Conservation (phyloP, 148 eudicot species). For the Hydrangea macrophylla region DNA sequence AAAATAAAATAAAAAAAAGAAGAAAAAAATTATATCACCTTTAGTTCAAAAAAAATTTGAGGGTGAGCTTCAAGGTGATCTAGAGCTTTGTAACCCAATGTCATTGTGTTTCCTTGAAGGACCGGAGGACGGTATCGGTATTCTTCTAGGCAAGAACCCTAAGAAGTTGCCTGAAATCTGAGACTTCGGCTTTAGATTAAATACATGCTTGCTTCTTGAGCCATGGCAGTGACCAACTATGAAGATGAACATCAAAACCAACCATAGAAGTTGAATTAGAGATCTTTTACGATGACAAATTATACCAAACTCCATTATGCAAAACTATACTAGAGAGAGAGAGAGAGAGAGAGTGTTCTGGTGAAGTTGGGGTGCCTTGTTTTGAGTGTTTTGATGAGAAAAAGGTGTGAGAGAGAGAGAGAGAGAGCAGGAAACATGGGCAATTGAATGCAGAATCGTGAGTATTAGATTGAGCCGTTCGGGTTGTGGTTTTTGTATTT, state of each 20-base stretch:
- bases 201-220: slow-evolving; percentile 35
- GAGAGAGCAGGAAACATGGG: slow-evolving; percentile 18
- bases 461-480: slow-evolving; percentile 1
- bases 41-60: not conserved
- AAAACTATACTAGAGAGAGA: not conserved
- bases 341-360: not conserved
- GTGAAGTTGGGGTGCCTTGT: not conserved
- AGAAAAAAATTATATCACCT: slow-evolving; percentile 15
- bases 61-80: slow-evolving; percentile 37
- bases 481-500: not conserved
- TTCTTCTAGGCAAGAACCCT: slow-evolving; percentile 57
- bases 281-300: slow-evolving; percentile 19
- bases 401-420: too few species aligned
- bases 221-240: slow-evolving; percentile 37
- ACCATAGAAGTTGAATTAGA: slow-evolving; percentile 16
- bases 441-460: slow-evolving; percentile 10
- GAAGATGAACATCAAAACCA: slow-evolving; percentile 25
- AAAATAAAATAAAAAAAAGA: not conserved
- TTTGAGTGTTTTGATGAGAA: slow-evolving; percentile 14
- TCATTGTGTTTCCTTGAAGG: slow-evolving; percentile 82
- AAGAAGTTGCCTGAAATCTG: slow-evolving; percentile 41
- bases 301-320: too few species aligned
- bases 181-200: slow-evolving; percentile 28
- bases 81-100: slow-evolving; percentile 57
- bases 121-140: slow-evolving; percentile 55